Conservation (phyloP, 331 rosid species). For the Dryas integrifolia region DNA sequence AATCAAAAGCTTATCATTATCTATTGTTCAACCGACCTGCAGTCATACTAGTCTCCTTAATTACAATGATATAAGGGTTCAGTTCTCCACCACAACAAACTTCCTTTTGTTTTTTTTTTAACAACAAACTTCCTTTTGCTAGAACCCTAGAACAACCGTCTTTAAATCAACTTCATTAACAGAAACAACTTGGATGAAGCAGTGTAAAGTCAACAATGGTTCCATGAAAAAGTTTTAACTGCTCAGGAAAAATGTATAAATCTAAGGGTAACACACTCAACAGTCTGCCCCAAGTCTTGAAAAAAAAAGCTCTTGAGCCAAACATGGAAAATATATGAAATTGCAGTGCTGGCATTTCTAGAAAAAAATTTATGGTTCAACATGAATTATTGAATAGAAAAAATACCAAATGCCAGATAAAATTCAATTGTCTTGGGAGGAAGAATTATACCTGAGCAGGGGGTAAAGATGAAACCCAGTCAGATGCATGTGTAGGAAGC, state of each 20-base stretch:
- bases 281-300: too few relatives aligned
- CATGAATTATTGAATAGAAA: neutral
- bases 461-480: constrained; percentile 90
- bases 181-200: constrained; percentile 3
- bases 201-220: neutral
- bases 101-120: neutral
- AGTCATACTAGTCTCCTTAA: too few relatives aligned
- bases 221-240: neutral
- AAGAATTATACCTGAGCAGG: constrained; percentile 73
- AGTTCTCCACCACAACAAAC: neutral
- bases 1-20: too few relatives aligned
- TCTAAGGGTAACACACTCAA: too few relatives aligned
- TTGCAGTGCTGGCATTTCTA: neutral
- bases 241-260: neutral
- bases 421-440: constrained; percentile 8
- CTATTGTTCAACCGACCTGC: too few relatives aligned
- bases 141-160: too few relatives aligned
- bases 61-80: neutral
- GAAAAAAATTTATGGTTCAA: neutral
- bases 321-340: too few relatives aligned
- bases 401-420: neutral
- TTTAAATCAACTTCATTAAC: neutral
- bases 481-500: constrained; percentile 91
- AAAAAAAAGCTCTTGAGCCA: too few relatives aligned
- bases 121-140: neutral